These are phyloP conservation scores for Hemisphaericaspora subhashii DNA, from an alignment of 1,139 yeast genomes.

Conservation along the genomic window DNA sequence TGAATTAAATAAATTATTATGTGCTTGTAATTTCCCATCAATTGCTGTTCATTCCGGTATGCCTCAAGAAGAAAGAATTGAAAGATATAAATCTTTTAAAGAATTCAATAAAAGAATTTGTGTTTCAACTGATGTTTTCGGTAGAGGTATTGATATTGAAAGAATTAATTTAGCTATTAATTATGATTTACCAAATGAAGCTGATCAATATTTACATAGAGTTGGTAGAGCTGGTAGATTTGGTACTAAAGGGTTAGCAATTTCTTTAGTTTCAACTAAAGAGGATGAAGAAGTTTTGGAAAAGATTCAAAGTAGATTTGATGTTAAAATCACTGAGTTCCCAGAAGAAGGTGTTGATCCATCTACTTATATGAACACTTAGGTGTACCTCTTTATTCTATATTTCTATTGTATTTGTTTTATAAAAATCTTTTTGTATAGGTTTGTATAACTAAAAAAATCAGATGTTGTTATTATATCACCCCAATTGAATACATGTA, in stretches of 20 bases:
- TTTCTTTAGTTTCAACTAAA: slow-evolving; percentile 82
- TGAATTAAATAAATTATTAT: slow-evolving; percentile 84
- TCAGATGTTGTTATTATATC: not conserved
- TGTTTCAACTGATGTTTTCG: slow-evolving; percentile 97
- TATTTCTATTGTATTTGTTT: slow-evolving; percentile 3
- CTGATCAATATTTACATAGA: slow-evolving; percentile 97
- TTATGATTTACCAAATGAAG: slow-evolving; percentile 88
- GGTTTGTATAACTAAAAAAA: not conserved
- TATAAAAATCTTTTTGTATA: not conserved
- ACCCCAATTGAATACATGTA: slow-evolving; percentile 18
- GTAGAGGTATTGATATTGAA: slow-evolving; percentile 99
- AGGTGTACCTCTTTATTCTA: slow-evolving; percentile 15
- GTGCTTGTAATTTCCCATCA: slow-evolving; percentile 95
- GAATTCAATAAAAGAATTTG: slow-evolving; percentile 98
- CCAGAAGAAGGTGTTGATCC: slow-evolving; percentile 99
- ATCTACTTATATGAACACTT: slow-evolving; percentile 96
- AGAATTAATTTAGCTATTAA: slow-evolving; percentile 97
- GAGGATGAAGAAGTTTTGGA: slow-evolving; percentile 89
- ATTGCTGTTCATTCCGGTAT: slow-evolving; percentile 96
- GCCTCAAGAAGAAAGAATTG: slow-evolving; percentile 98
- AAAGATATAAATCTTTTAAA: slow-evolving; percentile 92
- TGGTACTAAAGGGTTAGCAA: slow-evolving; percentile 97
- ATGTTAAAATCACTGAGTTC: slow-evolving; percentile 90
- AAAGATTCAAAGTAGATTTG: slow-evolving; percentile 95
- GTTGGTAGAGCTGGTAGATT: slow-evolving; percentile 99